Conservation (phyloP, 1,284 basidiomycete genomes). For the Marasmius fiardii region DNA sequence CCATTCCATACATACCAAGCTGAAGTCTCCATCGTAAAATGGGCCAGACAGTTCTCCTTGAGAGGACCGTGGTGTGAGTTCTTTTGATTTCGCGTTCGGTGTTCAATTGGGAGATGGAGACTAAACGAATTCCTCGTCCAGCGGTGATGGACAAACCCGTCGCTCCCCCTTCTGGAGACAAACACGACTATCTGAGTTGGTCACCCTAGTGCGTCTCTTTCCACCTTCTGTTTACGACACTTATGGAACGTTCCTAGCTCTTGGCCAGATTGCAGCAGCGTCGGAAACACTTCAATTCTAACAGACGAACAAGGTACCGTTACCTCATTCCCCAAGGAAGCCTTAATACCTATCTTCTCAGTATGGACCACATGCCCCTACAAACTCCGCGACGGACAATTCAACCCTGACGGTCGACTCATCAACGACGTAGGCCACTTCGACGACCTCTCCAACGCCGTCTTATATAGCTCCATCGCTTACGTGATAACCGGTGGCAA, state of each 20-base stretch:
- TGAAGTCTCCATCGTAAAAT: constrained; percentile 13
- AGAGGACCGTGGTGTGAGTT: constrained; percentile 17
- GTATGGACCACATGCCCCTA: constrained; percentile 64
- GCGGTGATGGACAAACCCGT: constrained; percentile 16
- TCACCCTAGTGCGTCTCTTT: constrained; percentile 19
- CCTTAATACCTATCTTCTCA: constrained; percentile 20
- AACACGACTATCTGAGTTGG: constrained; percentile 23
- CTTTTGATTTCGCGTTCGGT: not conserved
- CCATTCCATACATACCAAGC: constrained; percentile 8
- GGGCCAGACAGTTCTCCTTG: constrained; percentile 15
- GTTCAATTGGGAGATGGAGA: no score
- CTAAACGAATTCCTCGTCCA: not conserved
- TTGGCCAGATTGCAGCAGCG: constrained; percentile 58
- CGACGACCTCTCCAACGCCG: constrained; percentile 52
- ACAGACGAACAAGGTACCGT: not conserved
- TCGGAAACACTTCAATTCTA: constrained; percentile 31
- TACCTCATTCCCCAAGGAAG: not conserved
- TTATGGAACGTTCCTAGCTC: constrained; percentile 31
- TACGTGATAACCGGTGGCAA: constrained; percentile 38
- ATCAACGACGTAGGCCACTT: constrained; percentile 54
- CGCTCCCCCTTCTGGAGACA: constrained; percentile 15
- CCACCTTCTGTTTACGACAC: not conserved
- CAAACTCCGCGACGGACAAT: constrained; percentile 49
- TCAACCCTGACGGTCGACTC: constrained; percentile 62
- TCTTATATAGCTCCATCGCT: constrained; percentile 59